Base-by-base conservation (phyloP, 306 rosid genomes). In the Albizia julibrissin region DNA sequence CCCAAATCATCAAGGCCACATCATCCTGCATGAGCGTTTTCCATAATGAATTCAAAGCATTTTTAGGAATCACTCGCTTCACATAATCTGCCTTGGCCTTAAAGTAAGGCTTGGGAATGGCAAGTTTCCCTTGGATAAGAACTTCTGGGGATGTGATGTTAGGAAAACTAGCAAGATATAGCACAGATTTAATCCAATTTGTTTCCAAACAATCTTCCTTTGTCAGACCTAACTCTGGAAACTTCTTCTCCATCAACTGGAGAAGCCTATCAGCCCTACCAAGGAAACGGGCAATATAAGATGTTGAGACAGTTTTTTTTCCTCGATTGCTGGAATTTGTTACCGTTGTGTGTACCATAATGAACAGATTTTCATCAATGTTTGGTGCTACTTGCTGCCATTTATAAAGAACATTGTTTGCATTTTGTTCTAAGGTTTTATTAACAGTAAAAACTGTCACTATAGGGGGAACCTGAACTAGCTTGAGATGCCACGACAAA, bases 11-110 rank as follows among this genome's bases (percentile, higher is more conserved):
- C 1, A 81, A 1, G 0, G 89, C 76, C 0, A 1, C 4, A 47
- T 47, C 52, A 12, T 47, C 52, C 52, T 47, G 18, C 18, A 47
- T 1, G 16, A 47, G 16, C 3, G 5, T 12, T 12, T 47, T 47
- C 52, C 19, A 47, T 14, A 47, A 12, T 1, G 52, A 47, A 47
- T 47, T 47, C 52, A 47, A 70, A 3, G 72, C 86, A 1, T n/a
- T 70, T 37, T 85, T 84, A 0, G 93, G 84, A 1, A 94, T 89
- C 16, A 91, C 90, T 42, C 84, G 42, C 31, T 78, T 87, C 18
- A 89, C 88, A 74, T 80, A 92, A 43, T 94, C 98, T 27, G 98
- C 88, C 83, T 89, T 94, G 10, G 86, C 86, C 70, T 94, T 92
- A 81, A 82, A 89, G 83, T 67, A 88, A 50, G 1, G 71, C 70